These are phyloP conservation scores for Agroathelia rolfsii DNA, from an alignment of 1,284 basidiomycete species.

Conservation along the genomic window DNA sequence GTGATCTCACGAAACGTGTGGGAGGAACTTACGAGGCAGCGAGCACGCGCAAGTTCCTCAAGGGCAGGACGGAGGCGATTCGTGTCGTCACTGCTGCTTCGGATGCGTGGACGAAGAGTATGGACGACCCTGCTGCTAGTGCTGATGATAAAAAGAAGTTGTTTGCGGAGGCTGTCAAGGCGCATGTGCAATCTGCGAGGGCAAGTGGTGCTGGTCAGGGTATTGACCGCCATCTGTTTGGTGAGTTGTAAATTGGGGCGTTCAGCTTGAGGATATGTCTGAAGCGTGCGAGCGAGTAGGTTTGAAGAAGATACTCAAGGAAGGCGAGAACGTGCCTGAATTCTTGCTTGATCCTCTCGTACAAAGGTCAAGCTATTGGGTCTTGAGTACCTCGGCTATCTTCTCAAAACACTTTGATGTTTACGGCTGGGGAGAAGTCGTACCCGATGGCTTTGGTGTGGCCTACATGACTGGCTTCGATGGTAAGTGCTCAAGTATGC, in stretches of 20 bases:
- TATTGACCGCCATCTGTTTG: constrained; percentile 77
- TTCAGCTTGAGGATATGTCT: constrained; percentile 4
- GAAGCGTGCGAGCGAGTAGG: constrained; percentile 30
- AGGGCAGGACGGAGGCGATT: constrained; percentile 85
- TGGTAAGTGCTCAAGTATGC: constrained; percentile 25
- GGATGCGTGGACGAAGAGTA: constrained; percentile 64
- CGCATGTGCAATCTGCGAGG: constrained; percentile 63
- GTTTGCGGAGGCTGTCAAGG: constrained; percentile 59
- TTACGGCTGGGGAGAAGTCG: constrained; percentile 86
- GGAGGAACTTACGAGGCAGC: constrained; percentile 85
- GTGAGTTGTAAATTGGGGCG: constrained; percentile 26
- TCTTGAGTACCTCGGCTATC: constrained; percentile 78
- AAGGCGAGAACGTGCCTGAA: constrained; percentile 53
- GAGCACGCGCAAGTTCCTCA: constrained; percentile 73
- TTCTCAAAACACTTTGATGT: constrained; percentile 72
- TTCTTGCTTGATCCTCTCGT: constrained; percentile 70
- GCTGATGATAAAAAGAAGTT: constrained; percentile 41
- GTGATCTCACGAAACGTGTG: constrained; percentile 28
- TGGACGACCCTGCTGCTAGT: constrained; percentile 42
- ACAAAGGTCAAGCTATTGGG: constrained; percentile 58
- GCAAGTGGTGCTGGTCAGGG: constrained; percentile 67
- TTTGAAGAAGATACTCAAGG: constrained; percentile 51
- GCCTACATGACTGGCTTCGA: constrained; percentile 72
- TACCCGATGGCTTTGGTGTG: constrained; percentile 71
- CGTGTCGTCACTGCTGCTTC: constrained; percentile 67